Conservation (phyloP, 2,329 filamentous ascomycete species). For the Endoconidiophora laricicola region DNA sequence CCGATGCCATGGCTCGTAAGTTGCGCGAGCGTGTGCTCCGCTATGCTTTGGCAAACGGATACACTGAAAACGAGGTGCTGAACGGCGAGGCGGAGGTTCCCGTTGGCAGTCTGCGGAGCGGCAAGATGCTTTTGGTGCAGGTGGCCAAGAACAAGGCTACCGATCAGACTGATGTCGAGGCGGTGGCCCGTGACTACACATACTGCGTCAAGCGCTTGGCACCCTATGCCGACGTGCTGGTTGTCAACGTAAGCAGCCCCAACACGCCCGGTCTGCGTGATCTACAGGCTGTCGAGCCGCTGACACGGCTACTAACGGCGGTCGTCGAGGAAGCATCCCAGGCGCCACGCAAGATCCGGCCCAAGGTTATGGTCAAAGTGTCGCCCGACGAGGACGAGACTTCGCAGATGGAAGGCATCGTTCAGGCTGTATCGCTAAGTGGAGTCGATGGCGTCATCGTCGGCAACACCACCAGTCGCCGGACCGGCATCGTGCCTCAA, state of each 20-base stretch:
- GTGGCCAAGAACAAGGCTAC: constrained; percentile 95
- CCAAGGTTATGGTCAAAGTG: constrained; percentile 89
- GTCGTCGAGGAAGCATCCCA: constrained; percentile 64
- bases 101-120: constrained; percentile 60
- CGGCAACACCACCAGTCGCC: constrained; percentile 78
- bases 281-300: constrained; percentile 67
- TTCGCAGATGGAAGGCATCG: constrained; percentile 73
- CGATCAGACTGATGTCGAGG: constrained; percentile 66
- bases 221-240: constrained; percentile 84
- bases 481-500: constrained; percentile 52
- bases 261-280: constrained; percentile 86
- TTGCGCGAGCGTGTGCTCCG: constrained; percentile 61
- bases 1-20: constrained; percentile 67
- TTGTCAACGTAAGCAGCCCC: constrained; percentile 93
- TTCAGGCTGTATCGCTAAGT: constrained; percentile 63
- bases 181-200: constrained; percentile 69
- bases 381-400: constrained; percentile 86
- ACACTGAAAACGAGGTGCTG: constrained; percentile 57
- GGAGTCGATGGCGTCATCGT: constrained; percentile 93
- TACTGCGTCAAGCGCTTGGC: constrained; percentile 72
- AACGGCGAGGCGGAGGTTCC: constrained; percentile 63
- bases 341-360: constrained; percentile 50
- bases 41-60: constrained; percentile 55
- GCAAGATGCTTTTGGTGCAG: constrained; percentile 73
- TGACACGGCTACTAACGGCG: constrained; percentile 63